Conservation (phyloP, 495 filamentous ascomycete species). For the Penicillium turbatum region DNA sequence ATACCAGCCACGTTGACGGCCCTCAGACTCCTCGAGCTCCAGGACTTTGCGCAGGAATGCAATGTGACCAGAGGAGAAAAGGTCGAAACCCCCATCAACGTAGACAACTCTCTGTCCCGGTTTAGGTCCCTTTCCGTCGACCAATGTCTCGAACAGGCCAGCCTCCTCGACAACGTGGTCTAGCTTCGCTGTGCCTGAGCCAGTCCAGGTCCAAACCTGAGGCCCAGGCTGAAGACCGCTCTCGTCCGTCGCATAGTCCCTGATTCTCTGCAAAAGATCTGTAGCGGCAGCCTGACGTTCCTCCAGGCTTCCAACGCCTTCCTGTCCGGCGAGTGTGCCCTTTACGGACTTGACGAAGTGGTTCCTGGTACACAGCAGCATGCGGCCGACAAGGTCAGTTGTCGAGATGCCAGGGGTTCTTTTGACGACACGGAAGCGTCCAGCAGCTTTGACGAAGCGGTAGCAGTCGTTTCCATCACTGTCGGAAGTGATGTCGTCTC, state of each 20-base stretch:
- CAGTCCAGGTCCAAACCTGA: conserved; percentile 76
- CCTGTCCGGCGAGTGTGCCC: conserved; percentile 60
- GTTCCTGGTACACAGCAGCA: conserved; percentile 86
- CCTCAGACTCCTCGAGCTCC: conserved; percentile 63
- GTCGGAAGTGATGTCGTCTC: conserved; percentile 84
- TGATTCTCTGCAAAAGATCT: conserved; percentile 65
- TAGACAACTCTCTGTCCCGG: conserved; percentile 85
- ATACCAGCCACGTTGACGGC: conserved; percentile 66
- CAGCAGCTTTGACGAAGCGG: conserved; percentile 87
- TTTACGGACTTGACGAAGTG: conserved; percentile 81
- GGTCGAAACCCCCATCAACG: conserved; percentile 93
- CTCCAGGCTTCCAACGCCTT: conserved; percentile 63
- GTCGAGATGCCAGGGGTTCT: conserved; percentile 96
- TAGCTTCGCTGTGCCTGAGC: conserved; percentile 50
- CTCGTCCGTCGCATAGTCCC: conserved; percentile 82
- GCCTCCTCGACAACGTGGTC: conserved; percentile 46
- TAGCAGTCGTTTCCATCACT: conserved; percentile 91
- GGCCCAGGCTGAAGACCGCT: conserved; percentile 64
- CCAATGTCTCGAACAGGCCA: conserved; percentile 57
- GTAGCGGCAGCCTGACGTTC: conserved; percentile 59
- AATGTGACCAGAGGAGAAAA: conserved; percentile 96
- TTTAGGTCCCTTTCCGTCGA: conserved; percentile 60
- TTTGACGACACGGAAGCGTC: conserved; percentile 89
- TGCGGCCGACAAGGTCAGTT: conserved; percentile 92
- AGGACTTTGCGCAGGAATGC: conserved; percentile 80